phyloP scores from a whole-genome alignment of 768 basidiomycete genomes.

The Tricholoma sp. region DNA sequence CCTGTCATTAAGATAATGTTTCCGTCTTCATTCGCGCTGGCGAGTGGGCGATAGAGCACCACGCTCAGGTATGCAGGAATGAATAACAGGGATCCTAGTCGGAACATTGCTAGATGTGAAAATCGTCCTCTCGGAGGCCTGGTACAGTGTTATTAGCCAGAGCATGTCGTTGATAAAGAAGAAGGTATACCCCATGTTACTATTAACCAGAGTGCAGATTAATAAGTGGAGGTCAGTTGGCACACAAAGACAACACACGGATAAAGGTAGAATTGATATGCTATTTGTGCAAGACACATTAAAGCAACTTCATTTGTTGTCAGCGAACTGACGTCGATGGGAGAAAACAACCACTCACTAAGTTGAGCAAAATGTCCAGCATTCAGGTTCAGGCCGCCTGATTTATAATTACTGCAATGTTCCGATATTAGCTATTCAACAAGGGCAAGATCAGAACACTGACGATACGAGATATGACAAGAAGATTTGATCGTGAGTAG shows the following conservation, averaged over 20 bases:
- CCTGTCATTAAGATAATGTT: slow-evolving; percentile 80
- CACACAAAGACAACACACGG: slow-evolving; percentile 49
- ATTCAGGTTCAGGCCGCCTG: slow-evolving; percentile 88
- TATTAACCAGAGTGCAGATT: slow-evolving; percentile 16
- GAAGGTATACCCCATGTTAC: slow-evolving; percentile 57
- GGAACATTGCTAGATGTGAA: slow-evolving; percentile 86
- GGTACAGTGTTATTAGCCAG: slow-evolving; percentile 6
- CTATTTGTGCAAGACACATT: slow-evolving; percentile 93
- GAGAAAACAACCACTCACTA: slow-evolving; percentile 41
- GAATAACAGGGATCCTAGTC: slow-evolving; percentile 78
- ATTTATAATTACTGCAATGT: slow-evolving; percentile 58
- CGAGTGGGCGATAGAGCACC: slow-evolving; percentile 66
- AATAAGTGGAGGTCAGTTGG: slow-evolving; percentile 3
- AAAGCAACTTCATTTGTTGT: slow-evolving; percentile 56
- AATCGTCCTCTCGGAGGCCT: slow-evolving; percentile 80
- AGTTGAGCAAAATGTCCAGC: slow-evolving; percentile 91
- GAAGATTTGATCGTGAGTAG: slow-evolving; percentile 88
- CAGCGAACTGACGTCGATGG: not conserved
- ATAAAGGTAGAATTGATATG: slow-evolving; percentile 88
- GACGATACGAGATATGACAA: slow-evolving; percentile 88
- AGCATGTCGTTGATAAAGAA: not conserved
- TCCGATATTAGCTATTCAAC: slow-evolving; percentile 5
- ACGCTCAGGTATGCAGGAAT: slow-evolving; percentile 88
- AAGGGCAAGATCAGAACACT: slow-evolving; percentile 23
- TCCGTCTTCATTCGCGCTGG: slow-evolving; percentile 62